Percentiles rank a stretch among this genome's conserved stretches.
Evolutionary conservation across 495 filamentous ascomycete genomes (phyloP).

Genomic region (Hyphodiscus hymeniophilus): DNA sequence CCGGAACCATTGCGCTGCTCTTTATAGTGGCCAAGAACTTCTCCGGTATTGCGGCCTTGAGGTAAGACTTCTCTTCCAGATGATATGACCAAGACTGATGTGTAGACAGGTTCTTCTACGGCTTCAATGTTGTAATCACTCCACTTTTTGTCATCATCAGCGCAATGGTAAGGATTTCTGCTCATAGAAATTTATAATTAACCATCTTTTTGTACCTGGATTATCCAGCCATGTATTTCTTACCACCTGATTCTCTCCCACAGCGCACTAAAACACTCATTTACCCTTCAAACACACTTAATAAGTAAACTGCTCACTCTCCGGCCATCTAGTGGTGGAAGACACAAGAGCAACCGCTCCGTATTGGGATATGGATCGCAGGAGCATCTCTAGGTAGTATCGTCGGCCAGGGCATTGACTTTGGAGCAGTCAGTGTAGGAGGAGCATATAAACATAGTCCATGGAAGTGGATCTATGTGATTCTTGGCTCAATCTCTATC

Average conservation of each 20-base stretch:
- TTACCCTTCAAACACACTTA: too few species aligned
- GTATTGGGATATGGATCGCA: not conserved
- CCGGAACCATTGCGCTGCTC: not conserved
- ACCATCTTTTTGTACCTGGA: too few species aligned
- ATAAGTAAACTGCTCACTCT: too few species aligned
- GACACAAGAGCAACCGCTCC: not conserved
- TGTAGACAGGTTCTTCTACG: conserved; percentile 1
- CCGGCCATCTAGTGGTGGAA: too few species aligned
- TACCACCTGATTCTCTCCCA: too few species aligned
- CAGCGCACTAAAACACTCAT: too few species aligned
- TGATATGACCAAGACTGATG: too few species aligned
- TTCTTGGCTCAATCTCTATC: not conserved
- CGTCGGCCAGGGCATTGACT: not conserved
- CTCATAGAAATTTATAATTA: too few species aligned
- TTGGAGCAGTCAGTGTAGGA: not conserved
- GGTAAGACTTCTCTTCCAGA: not conserved
- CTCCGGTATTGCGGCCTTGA: not conserved
- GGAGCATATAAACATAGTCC: not conserved
- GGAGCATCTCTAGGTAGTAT: not conserved
- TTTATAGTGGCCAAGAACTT: conserved; percentile 1
- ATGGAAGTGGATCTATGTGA: conserved; percentile 4
- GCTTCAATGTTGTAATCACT: not conserved
- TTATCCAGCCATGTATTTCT: too few species aligned
- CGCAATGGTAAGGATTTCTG: not conserved
- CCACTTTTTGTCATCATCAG: conserved; percentile 1